Percentiles rank a stretch among this genome's conserved stretches.
These are phyloP conservation scores for Linum trigynum DNA, from an alignment of 345 rosid species.

Conservation along the genomic window DNA sequence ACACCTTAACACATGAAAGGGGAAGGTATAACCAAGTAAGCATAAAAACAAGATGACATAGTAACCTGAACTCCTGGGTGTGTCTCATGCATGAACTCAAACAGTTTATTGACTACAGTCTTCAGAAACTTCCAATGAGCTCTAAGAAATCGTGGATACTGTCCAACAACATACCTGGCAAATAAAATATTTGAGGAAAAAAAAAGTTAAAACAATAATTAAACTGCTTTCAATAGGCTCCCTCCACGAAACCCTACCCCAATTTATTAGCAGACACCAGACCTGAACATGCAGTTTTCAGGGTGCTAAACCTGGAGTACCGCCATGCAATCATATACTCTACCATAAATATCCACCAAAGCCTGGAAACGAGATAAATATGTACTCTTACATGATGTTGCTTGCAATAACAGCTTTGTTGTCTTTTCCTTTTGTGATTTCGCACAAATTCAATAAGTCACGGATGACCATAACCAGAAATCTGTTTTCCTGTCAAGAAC, in stretches of 20 bases:
- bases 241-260: background rate
- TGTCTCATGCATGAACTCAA: conserved; percentile 98
- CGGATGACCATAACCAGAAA: conserved; percentile 98
- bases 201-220: background rate
- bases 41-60: background rate
- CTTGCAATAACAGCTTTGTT: conserved; percentile 99
- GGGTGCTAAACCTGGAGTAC: background rate
- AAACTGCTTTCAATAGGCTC: background rate
- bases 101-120: conserved; percentile 96
- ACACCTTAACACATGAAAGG: no score
- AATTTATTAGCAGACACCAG: background rate
- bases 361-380: background rate
- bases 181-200: conserved; percentile 16
- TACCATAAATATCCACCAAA: no score
- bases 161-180: conserved; percentile 98
- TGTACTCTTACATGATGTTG: conserved; percentile 77
- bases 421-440: conserved; percentile 94
- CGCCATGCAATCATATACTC: no score
- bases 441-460: conserved; percentile 89
- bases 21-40: no score
- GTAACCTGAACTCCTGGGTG: conserved; percentile 99
- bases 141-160: conserved; percentile 96
- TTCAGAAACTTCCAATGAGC: conserved; percentile 99
- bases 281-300: background rate
- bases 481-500: conserved; percentile 75